Evolutionary conservation across 192 early-diverging fungal species (phyloP).

Genomic region (Coemansia sp.): DNA sequence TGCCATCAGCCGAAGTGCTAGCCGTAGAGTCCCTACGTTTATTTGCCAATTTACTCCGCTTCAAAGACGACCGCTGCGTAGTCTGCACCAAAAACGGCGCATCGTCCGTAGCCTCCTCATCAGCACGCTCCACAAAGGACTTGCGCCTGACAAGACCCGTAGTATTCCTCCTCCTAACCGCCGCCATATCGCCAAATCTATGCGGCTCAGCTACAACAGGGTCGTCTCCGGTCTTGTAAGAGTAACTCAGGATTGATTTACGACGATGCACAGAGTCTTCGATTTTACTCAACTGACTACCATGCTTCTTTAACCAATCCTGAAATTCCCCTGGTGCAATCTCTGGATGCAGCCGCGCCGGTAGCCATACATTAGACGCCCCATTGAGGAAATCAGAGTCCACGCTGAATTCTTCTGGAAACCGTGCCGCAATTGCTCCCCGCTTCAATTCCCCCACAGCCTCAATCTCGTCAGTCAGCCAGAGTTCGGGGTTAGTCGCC

Average conservation of each 20-base stretch:
- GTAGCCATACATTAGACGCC: conserved; percentile 55
- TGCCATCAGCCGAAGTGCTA: conserved; percentile 4
- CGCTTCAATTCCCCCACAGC: conserved; percentile 56
- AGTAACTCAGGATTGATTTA: conserved; percentile 54
- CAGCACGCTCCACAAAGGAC: conserved; percentile 42
- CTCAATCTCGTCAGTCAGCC: conserved; percentile 47
- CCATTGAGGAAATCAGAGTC: conserved; percentile 48
- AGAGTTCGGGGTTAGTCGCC: conserved; percentile 10
- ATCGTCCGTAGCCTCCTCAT: conserved; percentile 30
- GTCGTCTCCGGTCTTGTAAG: conserved; percentile 27
- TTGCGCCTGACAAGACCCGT: conserved; percentile 43
- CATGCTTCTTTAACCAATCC: conserved; percentile 53
- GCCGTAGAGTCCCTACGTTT: conserved; percentile 52
- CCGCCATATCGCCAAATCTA: neutral
- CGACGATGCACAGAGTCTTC: conserved; percentile 45
- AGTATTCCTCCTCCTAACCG: conserved; percentile 35
- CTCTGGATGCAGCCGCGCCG: conserved; percentile 59
- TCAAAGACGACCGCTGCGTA: conserved; percentile 45
- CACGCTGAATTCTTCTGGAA: conserved; percentile 55
- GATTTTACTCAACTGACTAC: conserved; percentile 41
- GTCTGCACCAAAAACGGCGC: conserved; percentile 50
- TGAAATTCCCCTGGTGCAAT: conserved; percentile 58
- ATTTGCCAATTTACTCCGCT: conserved; percentile 54
- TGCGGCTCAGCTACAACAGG: neutral
- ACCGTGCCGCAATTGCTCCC: conserved; percentile 51